Conservation (phyloP, 2,329 filamentous ascomycete genomes). For the Penicillium hordei region DNA sequence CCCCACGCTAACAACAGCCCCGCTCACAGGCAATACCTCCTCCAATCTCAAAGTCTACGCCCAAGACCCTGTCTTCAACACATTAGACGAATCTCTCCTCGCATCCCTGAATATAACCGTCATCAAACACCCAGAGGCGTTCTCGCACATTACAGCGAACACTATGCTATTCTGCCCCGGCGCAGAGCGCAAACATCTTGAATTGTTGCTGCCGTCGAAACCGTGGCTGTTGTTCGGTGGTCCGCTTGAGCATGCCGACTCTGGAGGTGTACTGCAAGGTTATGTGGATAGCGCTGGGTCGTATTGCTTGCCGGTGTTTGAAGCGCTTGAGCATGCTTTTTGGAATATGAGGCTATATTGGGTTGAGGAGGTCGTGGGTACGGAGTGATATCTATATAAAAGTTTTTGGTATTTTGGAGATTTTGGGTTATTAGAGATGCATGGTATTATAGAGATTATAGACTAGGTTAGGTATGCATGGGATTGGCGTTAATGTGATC, state of each 20-base stretch:
- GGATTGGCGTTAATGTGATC: background rate
- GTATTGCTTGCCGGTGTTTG: constrained; percentile 31
- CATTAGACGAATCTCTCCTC: constrained; percentile 42
- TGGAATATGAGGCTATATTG: constrained; percentile 41
- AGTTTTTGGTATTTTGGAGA: background rate
- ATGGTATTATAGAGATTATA: background rate
- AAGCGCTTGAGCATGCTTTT: constrained; percentile 37
- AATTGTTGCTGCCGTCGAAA: constrained; percentile 48
- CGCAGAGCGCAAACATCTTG: constrained; percentile 52
- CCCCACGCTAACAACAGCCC: background rate
- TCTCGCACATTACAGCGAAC: constrained; percentile 48
- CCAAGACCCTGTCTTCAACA: constrained; percentile 54
- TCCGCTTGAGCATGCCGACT: constrained; percentile 36
- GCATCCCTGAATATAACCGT: constrained; percentile 37
- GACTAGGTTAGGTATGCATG: background rate
- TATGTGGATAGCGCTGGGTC: constrained; percentile 27
- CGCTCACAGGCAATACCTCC: background rate
- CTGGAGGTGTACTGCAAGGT: constrained; percentile 19
- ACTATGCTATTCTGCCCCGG: constrained; percentile 65
- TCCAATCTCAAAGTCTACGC: constrained; percentile 49
- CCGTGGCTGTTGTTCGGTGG: constrained; percentile 62
- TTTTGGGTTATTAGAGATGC: background rate
- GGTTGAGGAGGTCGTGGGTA: background rate
- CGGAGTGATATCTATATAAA: background rate
- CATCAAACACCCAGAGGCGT: constrained; percentile 53